A percentile compares a stretch with the other conserved stretches of the same genome.
These are phyloP conservation scores for Dactylellina sp. DNA, from an alignment of 2,329 filamentous ascomycete genomes.

Conservation along the genomic window DNA sequence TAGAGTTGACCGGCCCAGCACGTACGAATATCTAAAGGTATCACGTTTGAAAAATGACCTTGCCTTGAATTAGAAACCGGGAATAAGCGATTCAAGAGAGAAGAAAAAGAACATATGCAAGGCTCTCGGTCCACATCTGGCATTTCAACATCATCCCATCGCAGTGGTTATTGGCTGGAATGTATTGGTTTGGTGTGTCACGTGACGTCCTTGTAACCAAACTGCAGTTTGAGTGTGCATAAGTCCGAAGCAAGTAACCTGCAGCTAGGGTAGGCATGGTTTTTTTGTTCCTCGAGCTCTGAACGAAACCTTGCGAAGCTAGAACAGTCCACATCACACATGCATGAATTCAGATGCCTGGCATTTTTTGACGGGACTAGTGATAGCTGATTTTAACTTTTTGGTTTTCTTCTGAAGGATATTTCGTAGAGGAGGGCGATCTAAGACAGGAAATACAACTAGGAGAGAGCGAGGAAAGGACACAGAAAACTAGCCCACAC, in stretches of 20 bases:
- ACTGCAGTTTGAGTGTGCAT: constrained; percentile 46
- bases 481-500: not conserved
- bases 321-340: constrained; percentile 52
- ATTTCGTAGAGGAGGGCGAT: constrained; percentile 28
- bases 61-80: constrained; percentile 58
- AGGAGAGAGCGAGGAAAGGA: constrained; percentile 1
- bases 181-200: constrained; percentile 56
- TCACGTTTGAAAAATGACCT: constrained; percentile 39
- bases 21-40: constrained; percentile 32
- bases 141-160: constrained; percentile 51
- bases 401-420: constrained; percentile 28
- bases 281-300: constrained; percentile 56
- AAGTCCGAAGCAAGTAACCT: constrained; percentile 54
- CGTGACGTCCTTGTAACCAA: constrained; percentile 41
- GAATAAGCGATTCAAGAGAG: constrained; percentile 52
- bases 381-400: constrained; percentile 21
- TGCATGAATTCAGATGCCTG: constrained; percentile 55
- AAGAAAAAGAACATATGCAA: constrained; percentile 56
- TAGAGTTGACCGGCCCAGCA: constrained; percentile 35
- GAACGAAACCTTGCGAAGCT: constrained; percentile 41
- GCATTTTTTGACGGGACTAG: constrained; percentile 49
- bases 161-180: constrained; percentile 52
- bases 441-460: constrained; percentile 37
- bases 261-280: constrained; percentile 54
- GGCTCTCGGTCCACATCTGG: constrained; percentile 54